Conservation (phyloP, 2,329 filamentous ascomycete genomes). For the Pochonia chlamydosporia region DNA sequence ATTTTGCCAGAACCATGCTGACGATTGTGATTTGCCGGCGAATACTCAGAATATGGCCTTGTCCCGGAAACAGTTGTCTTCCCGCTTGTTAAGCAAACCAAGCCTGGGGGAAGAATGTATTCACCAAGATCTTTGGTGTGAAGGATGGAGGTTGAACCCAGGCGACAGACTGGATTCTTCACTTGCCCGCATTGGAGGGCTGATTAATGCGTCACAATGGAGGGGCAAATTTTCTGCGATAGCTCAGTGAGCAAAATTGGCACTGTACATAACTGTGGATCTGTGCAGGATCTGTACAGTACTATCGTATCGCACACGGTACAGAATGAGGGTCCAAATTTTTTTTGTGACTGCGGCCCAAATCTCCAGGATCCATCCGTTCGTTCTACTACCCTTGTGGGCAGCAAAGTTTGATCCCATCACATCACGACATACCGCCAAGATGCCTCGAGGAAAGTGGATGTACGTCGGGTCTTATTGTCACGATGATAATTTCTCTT, state of each 20-base stretch:
- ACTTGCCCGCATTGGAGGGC: conserved; percentile 12
- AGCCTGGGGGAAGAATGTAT: neutral
- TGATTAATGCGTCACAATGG: conserved; percentile 37
- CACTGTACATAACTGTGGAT: conserved; percentile 19
- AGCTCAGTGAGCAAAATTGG: conserved; percentile 10
- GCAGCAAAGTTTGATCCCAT: neutral
- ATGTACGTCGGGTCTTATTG: conserved; percentile 34
- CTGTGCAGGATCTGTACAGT: conserved; percentile 17
- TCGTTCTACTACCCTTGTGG: conserved; percentile 10
- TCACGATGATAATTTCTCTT: conserved; percentile 8
- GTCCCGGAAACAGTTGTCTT: neutral
- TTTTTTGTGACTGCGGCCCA: conserved; percentile 23
- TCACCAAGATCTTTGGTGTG: neutral
- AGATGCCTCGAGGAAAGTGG: conserved; percentile 72
- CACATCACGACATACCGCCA: conserved; percentile 23
- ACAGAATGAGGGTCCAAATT: conserved; percentile 19
- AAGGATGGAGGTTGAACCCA: neutral
- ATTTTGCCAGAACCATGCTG: conserved; percentile 69
- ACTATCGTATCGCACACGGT: conserved; percentile 17
- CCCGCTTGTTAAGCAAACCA: neutral
- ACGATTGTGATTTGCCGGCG: conserved; percentile 8
- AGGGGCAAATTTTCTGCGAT: conserved; percentile 42
- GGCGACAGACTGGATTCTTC: neutral
- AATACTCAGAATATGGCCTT: conserved; percentile 11
- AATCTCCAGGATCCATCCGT: conserved; percentile 11